Evolutionary conservation across 257 asterid species (phyloP).

Genomic region (Solanum pimpinellifolium): DNA sequence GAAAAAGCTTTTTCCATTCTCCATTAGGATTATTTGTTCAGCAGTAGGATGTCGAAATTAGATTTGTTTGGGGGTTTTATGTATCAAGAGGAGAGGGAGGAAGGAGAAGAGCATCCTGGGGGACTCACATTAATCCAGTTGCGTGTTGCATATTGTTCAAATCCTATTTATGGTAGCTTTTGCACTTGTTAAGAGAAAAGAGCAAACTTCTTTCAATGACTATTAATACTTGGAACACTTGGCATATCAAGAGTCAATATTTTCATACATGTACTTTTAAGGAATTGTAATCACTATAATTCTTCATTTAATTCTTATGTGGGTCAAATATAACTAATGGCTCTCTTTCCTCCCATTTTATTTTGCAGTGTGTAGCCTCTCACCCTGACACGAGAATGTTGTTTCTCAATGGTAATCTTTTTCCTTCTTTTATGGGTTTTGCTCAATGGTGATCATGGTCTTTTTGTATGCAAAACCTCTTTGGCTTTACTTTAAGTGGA

Average conservation of each 20-base stretch:
- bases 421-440: neutral
- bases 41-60: neutral
- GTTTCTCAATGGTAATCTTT: slow-evolving; percentile 67
- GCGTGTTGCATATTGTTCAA: neutral
- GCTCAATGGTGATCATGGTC: neutral
- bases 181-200: neutral
- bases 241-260: neutral
- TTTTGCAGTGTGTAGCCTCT: slow-evolving; percentile 90
- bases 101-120: neutral
- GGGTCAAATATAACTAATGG: neutral
- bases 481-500: neutral
- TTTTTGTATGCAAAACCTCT: neutral
- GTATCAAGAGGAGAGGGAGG: neutral
- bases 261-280: neutral
- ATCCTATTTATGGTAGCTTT: neutral
- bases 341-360: neutral
- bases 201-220: neutral
- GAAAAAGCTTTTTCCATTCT: neutral
- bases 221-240: neutral
- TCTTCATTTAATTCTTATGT: neutral
- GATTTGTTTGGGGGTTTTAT: neutral
- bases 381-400: slow-evolving; percentile 85
- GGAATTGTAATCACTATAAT: neutral
- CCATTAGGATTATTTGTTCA: neutral
- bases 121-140: neutral